Evolutionary conservation across 1,284 basidiomycete species (phyloP), one percentile per base, ranked within the genome.

Genomic region (Golubevia sp.): DNA sequence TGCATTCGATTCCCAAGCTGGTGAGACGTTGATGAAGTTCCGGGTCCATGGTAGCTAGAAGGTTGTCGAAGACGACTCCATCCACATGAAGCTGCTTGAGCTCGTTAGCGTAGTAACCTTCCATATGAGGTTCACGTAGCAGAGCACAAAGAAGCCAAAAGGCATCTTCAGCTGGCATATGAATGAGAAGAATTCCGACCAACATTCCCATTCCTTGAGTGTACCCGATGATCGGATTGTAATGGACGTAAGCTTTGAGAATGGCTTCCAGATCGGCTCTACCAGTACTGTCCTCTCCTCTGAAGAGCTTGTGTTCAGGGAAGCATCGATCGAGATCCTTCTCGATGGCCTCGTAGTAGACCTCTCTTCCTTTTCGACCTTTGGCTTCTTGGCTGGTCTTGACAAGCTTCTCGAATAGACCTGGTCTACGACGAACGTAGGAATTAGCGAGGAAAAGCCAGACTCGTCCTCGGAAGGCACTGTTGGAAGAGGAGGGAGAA

Each of bases 121-220:
- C 73, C 71, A 82, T 70, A 61, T 78, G 76, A 21, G 74, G 72
- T 2, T 91, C 88, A 26, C 91, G 90, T 5, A 94, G 86, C 64
- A 97, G 91, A 2, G 92, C 93, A 5, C 79, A 77, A 8, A 87
- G 74, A 11, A 86, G 75, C 93, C 92, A 97, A 80, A 97, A 97
- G 0, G 92, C 91, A 68, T 96, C 92, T 83, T 97, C 93, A 66
- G 94, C 91, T 0, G 91, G 92, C 0, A 92, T 90, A 63, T 93
- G 90, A 26, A 92, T 86, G 0, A 97, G 85, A 25, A 96, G 85
- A 61, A 92, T 89, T 0, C 91, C 93, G 8, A 90, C 90, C 56
- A 97, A 88, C 18, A 89, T 85, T 2, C 90, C 89, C 63, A 97
- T 86, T 7, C 91, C 92, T 90, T 74, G 20, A 50, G 68, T 78